Conservation (phyloP, 192 early-diverging fungal species). For the Coemansia pectinata region DNA sequence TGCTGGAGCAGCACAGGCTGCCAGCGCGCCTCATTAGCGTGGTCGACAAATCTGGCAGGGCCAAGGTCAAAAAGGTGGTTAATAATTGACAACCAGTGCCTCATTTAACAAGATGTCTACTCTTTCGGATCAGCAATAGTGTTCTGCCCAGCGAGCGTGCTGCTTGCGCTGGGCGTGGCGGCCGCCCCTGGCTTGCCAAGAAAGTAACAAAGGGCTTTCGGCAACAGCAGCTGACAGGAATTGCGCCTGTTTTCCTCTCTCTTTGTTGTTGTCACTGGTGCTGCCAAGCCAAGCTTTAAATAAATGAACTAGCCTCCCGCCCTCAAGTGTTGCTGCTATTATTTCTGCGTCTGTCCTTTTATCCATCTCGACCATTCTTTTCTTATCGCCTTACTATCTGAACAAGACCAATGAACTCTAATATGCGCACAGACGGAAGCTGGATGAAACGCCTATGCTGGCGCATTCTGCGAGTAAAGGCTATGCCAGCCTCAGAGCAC, state of each 20-base stretch:
- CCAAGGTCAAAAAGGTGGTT: conserved; percentile 33
- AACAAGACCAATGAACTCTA: neutral
- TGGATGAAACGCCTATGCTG: conserved; percentile 17
- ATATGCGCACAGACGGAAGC: neutral
- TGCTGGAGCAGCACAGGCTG: conserved; percentile 37
- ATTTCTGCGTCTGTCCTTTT: neutral
- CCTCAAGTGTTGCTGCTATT: neutral
- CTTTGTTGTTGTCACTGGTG: neutral
- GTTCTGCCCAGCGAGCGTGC: neutral
- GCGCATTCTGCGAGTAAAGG: conserved; percentile 8
- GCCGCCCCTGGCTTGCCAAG: conserved; percentile 5
- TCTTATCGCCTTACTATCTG: neutral
- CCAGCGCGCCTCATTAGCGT: conserved; percentile 28
- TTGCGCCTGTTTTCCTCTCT: neutral
- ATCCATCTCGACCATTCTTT: neutral
- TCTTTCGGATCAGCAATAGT: neutral
- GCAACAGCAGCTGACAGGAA: neutral
- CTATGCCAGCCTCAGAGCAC: neutral
- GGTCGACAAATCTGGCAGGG: conserved; percentile 43
- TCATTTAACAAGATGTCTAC: neutral
- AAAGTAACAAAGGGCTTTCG: neutral
- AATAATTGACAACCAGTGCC: neutral
- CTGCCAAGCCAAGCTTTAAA: neutral
- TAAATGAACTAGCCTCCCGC: neutral
- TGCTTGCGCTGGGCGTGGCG: neutral